These are phyloP conservation scores for Ajuga reptans DNA, from an alignment of 305 asterid genomes.

Conservation along the genomic window DNA sequence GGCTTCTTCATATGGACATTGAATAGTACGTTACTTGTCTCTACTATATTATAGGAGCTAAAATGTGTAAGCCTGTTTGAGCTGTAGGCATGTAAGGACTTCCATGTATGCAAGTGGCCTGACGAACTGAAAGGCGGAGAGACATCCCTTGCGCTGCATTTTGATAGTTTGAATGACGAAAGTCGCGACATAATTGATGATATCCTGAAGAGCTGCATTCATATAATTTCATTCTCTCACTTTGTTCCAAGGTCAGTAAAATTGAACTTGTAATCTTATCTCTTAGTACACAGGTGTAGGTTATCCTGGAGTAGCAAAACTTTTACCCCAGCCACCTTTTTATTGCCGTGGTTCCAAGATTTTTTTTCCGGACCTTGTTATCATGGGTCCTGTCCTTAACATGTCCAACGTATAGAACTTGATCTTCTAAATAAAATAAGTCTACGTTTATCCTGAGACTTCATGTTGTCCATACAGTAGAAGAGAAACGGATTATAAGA, in stretches of 20 bases:
- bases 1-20: background rate
- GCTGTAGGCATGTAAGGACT: slow-evolving; percentile 79
- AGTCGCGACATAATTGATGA: slow-evolving; percentile 38
- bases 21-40: background rate
- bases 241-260: slow-evolving; percentile 69
- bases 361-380: background rate
- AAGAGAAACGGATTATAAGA: background rate
- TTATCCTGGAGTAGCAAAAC: background rate
- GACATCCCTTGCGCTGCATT: slow-evolving; percentile 57
- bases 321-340: background rate
- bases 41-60: slow-evolving; percentile 1
- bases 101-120: slow-evolving; percentile 85
- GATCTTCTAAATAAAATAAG: background rate
- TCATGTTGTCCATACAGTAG: background rate
- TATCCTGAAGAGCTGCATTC: slow-evolving; percentile 49
- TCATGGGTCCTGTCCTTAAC: background rate
- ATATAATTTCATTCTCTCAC: slow-evolving; percentile 69
- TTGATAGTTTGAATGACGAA: slow-evolving; percentile 70
- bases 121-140: slow-evolving; percentile 43
- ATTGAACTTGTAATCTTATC: slow-evolving; percentile 5
- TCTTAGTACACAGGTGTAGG: background rate
- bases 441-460: background rate
- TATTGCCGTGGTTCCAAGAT: background rate
- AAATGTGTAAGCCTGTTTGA: slow-evolving; percentile 15
- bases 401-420: background rate